Evolutionary conservation across 495 filamentous ascomycete species (phyloP).

Genomic region (Penicillium crystallinum): DNA sequence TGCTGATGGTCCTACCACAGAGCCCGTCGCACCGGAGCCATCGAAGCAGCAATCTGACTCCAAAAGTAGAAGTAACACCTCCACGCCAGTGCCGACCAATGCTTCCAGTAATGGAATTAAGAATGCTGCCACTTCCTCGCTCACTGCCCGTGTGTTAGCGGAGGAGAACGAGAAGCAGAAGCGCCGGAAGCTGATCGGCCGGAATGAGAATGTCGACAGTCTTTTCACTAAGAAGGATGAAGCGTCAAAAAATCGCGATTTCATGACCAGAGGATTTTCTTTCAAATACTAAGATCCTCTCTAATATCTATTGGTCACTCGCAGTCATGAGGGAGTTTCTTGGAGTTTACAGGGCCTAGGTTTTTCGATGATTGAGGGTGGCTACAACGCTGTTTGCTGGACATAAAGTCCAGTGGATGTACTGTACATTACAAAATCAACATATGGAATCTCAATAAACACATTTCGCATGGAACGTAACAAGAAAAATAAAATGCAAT

Average conservation of each 20-base stretch:
- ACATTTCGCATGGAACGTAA: conserved; percentile 1
- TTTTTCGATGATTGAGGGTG: background rate
- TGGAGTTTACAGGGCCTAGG: conserved; percentile 4
- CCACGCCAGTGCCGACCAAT: conserved; percentile 28
- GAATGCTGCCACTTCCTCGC: conserved; percentile 73
- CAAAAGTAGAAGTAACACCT: conserved; percentile 24
- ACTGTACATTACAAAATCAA: conserved; percentile 9
- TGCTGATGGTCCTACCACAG: conserved; percentile 1
- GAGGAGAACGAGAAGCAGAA: conserved; percentile 83
- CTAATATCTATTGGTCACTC: background rate
- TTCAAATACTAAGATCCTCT: conserved; percentile 64
- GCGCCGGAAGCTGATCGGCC: conserved; percentile 60
- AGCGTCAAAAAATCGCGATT: conserved; percentile 57
- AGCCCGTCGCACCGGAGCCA: background rate
- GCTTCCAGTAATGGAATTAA: conserved; percentile 58
- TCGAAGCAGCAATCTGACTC: conserved; percentile 7
- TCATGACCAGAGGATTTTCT: conserved; percentile 73
- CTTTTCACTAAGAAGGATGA: conserved; percentile 57
- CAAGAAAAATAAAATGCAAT: conserved; percentile 12
- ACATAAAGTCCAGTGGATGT: conserved; percentile 23
- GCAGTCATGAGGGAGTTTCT: background rate
- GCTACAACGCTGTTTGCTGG: background rate
- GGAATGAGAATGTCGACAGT: conserved; percentile 65
- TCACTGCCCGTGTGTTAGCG: conserved; percentile 78
- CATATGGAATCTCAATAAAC: conserved; percentile 21